phyloP scores from a whole-genome alignment of 495 filamentous ascomycete genomes.

The Cladorrhinum samala region DNA sequence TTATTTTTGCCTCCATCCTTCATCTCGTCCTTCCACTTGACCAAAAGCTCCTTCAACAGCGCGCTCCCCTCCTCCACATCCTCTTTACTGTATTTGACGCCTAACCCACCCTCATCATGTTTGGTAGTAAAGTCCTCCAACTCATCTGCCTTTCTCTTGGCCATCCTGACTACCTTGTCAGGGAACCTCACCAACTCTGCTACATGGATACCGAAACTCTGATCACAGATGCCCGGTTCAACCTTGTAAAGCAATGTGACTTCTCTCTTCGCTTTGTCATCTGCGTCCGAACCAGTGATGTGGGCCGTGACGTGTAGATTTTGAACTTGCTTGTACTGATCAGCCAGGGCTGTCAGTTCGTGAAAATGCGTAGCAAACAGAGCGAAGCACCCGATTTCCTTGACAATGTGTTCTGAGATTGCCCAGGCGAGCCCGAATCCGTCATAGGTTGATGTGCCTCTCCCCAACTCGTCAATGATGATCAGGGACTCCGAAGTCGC shows the following conservation, averaged over 20 bases:
- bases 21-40: conserved; percentile 90
- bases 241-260: conserved; percentile 97
- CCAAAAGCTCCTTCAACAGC: conserved; percentile 76
- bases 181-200: conserved; percentile 98
- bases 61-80: conserved; percentile 89
- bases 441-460: conserved; percentile 97
- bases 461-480: conserved; percentile 98
- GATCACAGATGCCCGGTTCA: conserved; percentile 89
- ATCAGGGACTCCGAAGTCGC: conserved; percentile 91
- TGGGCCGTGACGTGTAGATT: conserved; percentile 96
- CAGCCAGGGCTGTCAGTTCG: conserved; percentile 84
- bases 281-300: conserved; percentile 55
- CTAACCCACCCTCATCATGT: conserved; percentile 43
- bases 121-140: conserved; percentile 90
- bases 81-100: conserved; percentile 61
- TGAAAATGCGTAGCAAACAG: conserved; percentile 99
- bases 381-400: conserved; percentile 85
- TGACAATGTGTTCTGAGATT: conserved; percentile 95
- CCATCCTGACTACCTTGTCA: conserved; percentile 96
- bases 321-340: conserved; percentile 77
- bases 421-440: conserved; percentile 98
- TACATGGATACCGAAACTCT: conserved; percentile 96
- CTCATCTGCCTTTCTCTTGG: conserved; percentile 95
- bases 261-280: conserved; percentile 54
- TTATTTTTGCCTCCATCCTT: conserved; percentile 77